Evolutionary conservation across 2,329 filamentous ascomycete species (phyloP).

Genomic region (Pseudogymnoascus sp.): DNA sequence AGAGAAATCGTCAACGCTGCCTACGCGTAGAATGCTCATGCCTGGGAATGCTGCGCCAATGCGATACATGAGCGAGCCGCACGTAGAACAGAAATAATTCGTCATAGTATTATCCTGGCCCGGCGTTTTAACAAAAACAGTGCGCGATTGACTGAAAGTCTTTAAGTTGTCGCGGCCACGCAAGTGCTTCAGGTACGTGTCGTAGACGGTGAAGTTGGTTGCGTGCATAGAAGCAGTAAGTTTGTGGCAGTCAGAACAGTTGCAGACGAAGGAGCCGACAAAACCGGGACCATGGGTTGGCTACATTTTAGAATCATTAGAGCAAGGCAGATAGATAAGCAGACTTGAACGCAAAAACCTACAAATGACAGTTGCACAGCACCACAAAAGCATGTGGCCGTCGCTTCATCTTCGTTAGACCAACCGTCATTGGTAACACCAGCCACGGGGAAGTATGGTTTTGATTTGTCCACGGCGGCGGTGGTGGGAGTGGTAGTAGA

Average conservation of each 20-base stretch:
- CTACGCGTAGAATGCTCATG: constrained; percentile 43
- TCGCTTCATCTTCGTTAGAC: constrained; percentile 37
- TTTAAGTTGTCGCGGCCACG: constrained; percentile 45
- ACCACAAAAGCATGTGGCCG: constrained; percentile 48
- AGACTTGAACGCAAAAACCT: constrained; percentile 19
- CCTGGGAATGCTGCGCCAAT: constrained; percentile 37
- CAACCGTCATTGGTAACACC: constrained; percentile 32
- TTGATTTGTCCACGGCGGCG: constrained; percentile 15
- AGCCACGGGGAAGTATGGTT: constrained; percentile 29
- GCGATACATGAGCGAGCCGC: constrained; percentile 54
- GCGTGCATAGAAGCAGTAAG: constrained; percentile 55
- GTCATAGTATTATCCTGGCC: constrained; percentile 43
- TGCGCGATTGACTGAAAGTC: constrained; percentile 37
- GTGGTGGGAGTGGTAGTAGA: neutral
- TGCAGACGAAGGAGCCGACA: constrained; percentile 46
- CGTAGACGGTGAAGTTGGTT: constrained; percentile 45
- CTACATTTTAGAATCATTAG: no score
- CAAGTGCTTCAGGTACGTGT: constrained; percentile 38
- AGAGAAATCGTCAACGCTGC: constrained; percentile 53
- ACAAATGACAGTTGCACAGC: constrained; percentile 44
- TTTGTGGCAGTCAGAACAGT: constrained; percentile 55
- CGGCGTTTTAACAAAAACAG: constrained; percentile 27
- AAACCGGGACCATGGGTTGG: constrained; percentile 40
- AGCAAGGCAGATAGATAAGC: no score
- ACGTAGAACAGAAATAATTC: constrained; percentile 52